Evolutionary conservation across 2,329 filamentous ascomycete genomes (phyloP), one percentile per base, ranked within the genome.

Genomic region (Orbilia oligospora): DNA sequence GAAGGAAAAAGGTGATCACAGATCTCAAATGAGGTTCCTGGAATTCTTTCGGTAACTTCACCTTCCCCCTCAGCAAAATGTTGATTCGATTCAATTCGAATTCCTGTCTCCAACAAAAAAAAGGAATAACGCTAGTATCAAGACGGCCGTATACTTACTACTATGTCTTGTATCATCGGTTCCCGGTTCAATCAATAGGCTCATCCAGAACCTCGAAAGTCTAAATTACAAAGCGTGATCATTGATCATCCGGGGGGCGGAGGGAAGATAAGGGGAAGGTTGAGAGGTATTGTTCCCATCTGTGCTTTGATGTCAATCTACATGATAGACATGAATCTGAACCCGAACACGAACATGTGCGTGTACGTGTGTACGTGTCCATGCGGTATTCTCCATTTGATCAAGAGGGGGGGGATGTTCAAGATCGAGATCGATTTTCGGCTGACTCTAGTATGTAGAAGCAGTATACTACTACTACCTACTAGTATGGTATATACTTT

Each of bases 91-190:
- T n/a, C n/a, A n/a, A n/a, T n/a, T n/a, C n/a, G n/a, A n/a, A n/a
- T n/a, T n/a, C n/a, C n/a, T n/a, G n/a, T n/a, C n/a, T n/a, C n/a
- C n/a, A n/a, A n/a, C n/a, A n/a, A n/a, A n/a, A 30, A 30, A 30
- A 30, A 30, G 27, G 27, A 30, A 30, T 3, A 30, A 44, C 36
- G 20, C 56, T 61, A 61, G 24, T 44, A 44, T 61, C 56, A 61
- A 61, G 56, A 61, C 56, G 56, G 33, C 14, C 36, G n/a, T n/a
- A 61, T 44, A 20, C 56, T 61, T 61, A n/a, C n/a, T n/a, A n/a
- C n/a, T n/a, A n/a, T n/a, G n/a, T n/a, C n/a, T n/a, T n/a, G n/a
- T 61, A 5, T 12, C 16, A 18, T 16, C 36, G 36, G 44, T 20
- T 46, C 44, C 1, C 44, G n/a, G 9, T 16, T 20, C 16, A 20